phyloP scores from a whole-genome alignment of 1,284 basidiomycete genomes.

The Melampsora americana region DNA sequence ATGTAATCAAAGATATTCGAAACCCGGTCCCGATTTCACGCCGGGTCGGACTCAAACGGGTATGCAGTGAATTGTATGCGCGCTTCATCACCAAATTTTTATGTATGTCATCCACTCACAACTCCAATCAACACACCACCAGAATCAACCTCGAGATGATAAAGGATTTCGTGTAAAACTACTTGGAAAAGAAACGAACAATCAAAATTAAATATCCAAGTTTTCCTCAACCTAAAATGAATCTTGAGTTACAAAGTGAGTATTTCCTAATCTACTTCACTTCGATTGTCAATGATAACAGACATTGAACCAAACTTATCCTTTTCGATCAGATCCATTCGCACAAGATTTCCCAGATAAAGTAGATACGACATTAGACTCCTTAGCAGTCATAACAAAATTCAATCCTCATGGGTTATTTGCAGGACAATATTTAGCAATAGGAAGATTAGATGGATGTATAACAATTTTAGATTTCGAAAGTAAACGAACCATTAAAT shows the following conservation, averaged over 20 bases:
- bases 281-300: neutral
- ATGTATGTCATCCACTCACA: no score
- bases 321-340: constrained; percentile 54
- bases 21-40: no score
- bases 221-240: neutral
- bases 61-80: no score
- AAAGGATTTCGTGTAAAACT: no score
- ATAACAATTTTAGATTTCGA: constrained; percentile 88
- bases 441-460: constrained; percentile 75
- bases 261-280: neutral
- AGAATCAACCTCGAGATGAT: no score
- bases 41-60: no score
- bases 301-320: neutral
- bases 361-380: constrained; percentile 71
- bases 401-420: constrained; percentile 70
- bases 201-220: no score
- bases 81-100: no score
- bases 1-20: no score
- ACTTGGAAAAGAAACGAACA: no score
- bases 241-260: constrained; percentile 25
- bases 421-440: constrained; percentile 77
- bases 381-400: constrained; percentile 70
- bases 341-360: constrained; percentile 60
- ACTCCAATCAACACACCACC: no score
- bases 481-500: constrained; percentile 73